A percentile compares a stretch with the other conserved stretches of the same genome.
phyloP scores from a whole-genome alignment of 2,329 filamentous ascomycete genomes.

The Rutstroemia sydowiana region DNA sequence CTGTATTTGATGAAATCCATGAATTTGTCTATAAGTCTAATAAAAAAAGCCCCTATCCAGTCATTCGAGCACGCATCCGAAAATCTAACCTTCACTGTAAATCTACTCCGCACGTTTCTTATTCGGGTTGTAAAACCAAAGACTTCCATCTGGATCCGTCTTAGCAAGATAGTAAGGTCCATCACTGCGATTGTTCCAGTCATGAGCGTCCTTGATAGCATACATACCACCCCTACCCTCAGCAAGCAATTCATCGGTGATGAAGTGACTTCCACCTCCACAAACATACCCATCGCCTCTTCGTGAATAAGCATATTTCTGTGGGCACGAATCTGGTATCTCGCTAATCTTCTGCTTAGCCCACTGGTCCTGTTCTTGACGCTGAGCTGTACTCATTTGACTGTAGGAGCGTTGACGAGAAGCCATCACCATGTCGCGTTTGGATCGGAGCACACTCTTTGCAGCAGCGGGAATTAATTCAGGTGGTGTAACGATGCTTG shows the following conservation, averaged over 20 bases:
- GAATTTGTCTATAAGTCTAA: no score
- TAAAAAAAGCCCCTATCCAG: neutral
- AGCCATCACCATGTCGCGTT: slow-evolving; percentile 13
- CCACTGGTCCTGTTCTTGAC: slow-evolving; percentile 17
- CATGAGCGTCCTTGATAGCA: neutral
- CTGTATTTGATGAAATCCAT: no score
- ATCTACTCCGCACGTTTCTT: neutral
- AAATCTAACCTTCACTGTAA: neutral
- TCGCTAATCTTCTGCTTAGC: slow-evolving; percentile 8
- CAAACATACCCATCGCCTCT: slow-evolving; percentile 17
- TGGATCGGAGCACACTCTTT: neutral
- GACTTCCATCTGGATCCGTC: neutral
- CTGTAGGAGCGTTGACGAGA: slow-evolving; percentile 11
- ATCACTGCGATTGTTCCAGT: slow-evolving; percentile 5
- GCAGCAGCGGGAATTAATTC: neutral
- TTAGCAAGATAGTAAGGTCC: slow-evolving; percentile 2
- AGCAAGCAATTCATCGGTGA: slow-evolving; percentile 17
- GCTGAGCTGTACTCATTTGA: slow-evolving; percentile 5
- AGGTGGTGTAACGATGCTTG: neutral
- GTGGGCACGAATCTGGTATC: slow-evolving; percentile 8
- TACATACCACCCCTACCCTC: slow-evolving; percentile 18
- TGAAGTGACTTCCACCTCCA: slow-evolving; percentile 12
- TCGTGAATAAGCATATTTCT: slow-evolving; percentile 10
- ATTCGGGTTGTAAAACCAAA: neutral
- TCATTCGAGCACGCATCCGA: neutral